Conservation (phyloP, 2,329 filamentous ascomycete genomes). For the Setomelanomma holmii region DNA sequence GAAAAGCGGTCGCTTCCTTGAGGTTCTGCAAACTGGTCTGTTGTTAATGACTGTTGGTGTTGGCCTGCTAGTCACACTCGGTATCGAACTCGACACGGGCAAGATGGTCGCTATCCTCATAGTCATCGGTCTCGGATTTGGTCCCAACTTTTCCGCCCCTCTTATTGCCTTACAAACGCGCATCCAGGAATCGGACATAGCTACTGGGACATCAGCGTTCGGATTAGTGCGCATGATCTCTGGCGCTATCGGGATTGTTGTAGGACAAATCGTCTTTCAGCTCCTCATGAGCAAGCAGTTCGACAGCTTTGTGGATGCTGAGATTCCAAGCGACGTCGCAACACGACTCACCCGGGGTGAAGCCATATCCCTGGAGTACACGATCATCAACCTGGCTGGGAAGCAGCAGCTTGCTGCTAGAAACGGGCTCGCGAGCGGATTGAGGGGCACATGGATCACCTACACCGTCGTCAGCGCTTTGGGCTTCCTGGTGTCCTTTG, state of each 20-base stretch:
- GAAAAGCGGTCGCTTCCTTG: conserved; percentile 52
- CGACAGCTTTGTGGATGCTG: conserved; percentile 22
- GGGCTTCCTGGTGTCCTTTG: conserved; percentile 41
- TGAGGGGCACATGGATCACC: conserved; percentile 61
- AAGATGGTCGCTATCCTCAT: conserved; percentile 58
- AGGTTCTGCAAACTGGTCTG: conserved; percentile 42
- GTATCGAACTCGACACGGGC: conserved; percentile 12
- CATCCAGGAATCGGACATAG: conserved; percentile 61
- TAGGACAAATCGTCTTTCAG: conserved; percentile 61
- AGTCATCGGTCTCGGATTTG: conserved; percentile 59
- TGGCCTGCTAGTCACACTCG: conserved; percentile 40
- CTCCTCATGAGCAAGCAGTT: conserved; percentile 62
- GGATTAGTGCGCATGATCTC: conserved; percentile 56
- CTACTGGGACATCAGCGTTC: conserved; percentile 60
- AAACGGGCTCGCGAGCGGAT: conserved; percentile 50
- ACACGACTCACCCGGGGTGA: conserved; percentile 36
- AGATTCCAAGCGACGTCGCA: conserved; percentile 28
- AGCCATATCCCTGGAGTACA: conserved; percentile 40
- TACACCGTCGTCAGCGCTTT: conserved; percentile 53
- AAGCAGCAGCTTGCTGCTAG: conserved; percentile 49
- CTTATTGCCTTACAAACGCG: conserved; percentile 63
- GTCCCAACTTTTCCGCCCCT: conserved; percentile 63
- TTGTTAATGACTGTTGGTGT: conserved; percentile 44
- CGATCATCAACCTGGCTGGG: conserved; percentile 27
- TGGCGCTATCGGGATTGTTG: conserved; percentile 57